phyloP scores from a whole-genome alignment of 2,329 filamentous ascomycete species.

The Zymoseptoria pseudotritici region DNA sequence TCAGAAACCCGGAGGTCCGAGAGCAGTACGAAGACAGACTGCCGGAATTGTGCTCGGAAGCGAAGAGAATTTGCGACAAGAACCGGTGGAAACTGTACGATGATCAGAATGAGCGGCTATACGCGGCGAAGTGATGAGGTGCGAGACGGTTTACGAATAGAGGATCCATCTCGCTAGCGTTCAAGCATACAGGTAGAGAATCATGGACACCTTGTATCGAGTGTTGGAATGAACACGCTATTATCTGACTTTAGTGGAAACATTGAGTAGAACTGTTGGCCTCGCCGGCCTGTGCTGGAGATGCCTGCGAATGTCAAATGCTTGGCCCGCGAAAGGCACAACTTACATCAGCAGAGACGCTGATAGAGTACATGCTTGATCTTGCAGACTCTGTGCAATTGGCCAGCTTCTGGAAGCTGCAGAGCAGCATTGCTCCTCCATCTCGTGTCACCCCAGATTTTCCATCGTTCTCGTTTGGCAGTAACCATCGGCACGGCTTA shows the following conservation, averaged over 20 bases:
- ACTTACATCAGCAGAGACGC: not conserved
- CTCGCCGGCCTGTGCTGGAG: not conserved
- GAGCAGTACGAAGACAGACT: constrained; percentile 22
- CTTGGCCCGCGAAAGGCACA: not conserved
- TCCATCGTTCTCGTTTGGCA: not conserved
- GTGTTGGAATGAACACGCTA: not conserved
- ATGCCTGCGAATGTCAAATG: not conserved
- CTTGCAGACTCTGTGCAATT: not conserved
- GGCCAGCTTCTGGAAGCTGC: not conserved
- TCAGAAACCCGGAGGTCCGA: constrained; percentile 17
- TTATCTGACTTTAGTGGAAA: not conserved
- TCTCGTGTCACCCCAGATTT: no score
- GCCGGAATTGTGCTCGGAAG: constrained; percentile 15
- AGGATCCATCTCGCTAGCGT: not conserved
- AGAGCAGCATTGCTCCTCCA: not conserved
- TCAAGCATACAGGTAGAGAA: not conserved
- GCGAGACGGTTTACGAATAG: not conserved
- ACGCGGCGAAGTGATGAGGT: constrained; percentile 10
- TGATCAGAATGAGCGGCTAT: constrained; percentile 19
- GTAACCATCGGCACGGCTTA: not conserved
- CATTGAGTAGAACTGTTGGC: not conserved
- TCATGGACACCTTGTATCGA: not conserved
- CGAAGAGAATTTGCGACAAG: constrained; percentile 24
- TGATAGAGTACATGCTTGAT: not conserved
- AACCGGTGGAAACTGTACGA: constrained; percentile 23